Percentiles rank a stretch among this genome's conserved stretches.
phyloP scores from a whole-genome alignment of 163 green algal species.

The Chlamydomonas reinhardtii region DNA sequence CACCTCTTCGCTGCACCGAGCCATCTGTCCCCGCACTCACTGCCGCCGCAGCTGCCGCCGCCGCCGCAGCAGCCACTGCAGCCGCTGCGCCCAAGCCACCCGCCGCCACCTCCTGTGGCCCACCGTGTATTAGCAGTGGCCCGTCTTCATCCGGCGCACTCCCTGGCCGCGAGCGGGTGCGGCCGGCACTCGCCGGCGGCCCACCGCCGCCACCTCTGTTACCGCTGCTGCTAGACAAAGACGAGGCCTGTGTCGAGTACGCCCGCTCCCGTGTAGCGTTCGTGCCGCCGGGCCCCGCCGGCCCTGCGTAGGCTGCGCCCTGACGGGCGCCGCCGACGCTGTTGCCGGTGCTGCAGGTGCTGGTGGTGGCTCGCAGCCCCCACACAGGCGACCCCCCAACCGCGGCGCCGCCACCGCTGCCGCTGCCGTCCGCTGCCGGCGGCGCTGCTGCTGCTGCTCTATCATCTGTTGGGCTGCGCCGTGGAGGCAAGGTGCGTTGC shows the following conservation, averaged over 20 bases:
- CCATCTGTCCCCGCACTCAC: background rate
- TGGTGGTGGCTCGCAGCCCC: background rate
- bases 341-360: background rate
- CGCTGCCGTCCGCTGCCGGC: background rate
- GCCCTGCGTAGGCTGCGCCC: too few relatives aligned
- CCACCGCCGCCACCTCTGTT: background rate
- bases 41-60: background rate
- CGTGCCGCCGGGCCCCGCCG: too few relatives aligned
- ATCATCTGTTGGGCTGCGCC: background rate
- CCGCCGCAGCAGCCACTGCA: too few relatives aligned
- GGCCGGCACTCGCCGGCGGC: too few relatives aligned
- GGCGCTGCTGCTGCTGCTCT: slow-evolving; percentile 24
- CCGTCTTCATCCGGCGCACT: slow-evolving; percentile 13
- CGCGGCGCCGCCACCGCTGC: background rate
- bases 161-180: background rate
- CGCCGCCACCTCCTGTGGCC: too few relatives aligned
- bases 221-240: background rate
- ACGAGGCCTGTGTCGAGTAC: background rate
- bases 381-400: background rate
- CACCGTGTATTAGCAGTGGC: too few relatives aligned
- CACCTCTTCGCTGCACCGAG: background rate
- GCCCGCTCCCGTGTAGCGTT: background rate
- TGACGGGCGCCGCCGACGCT: background rate
- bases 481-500: too few relatives aligned
- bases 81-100: background rate